These are phyloP conservation scores for Trebouxia sp. DNA, from an alignment of 139 green algal species.

Conservation along the genomic window DNA sequence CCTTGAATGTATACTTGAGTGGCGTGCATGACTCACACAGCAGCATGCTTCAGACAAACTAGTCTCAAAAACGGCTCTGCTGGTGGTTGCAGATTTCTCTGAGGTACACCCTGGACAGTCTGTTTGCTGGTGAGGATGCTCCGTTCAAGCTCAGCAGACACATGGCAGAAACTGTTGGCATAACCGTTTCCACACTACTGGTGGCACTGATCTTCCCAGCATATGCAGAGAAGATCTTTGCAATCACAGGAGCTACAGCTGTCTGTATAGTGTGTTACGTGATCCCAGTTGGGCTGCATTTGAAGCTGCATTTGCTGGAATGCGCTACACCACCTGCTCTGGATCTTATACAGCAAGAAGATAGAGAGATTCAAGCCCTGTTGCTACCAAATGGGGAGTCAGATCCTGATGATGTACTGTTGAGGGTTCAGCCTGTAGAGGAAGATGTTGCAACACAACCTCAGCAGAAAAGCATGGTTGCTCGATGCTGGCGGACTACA, in stretches of 20 bases:
- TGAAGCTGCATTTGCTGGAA: conserved; percentile 36
- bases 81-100: conserved; percentile 50
- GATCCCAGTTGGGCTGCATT: conserved; percentile 51
- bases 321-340: not conserved
- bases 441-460: not conserved
- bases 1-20: too few relatives aligned
- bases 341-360: not conserved
- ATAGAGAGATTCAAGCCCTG: not conserved
- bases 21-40: too few relatives aligned
- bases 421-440: not conserved
- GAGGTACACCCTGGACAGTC: conserved; percentile 55
- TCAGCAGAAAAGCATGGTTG: not conserved
- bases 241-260: conserved; percentile 53
- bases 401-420: not conserved
- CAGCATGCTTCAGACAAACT: too few relatives aligned
- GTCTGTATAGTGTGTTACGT: conserved; percentile 56
- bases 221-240: conserved; percentile 54
- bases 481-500: not conserved
- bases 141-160: conserved; percentile 48
- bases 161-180: conserved; percentile 46
- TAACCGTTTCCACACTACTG: conserved; percentile 33
- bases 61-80: too few relatives aligned
- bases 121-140: conserved; percentile 59
- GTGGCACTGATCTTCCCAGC: conserved; percentile 56
- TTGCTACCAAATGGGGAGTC: not conserved